phyloP scores from a whole-genome alignment of 225 moss, liverwort and hornwort genomes.

The Bryoerythrophyllum caledonicum region DNA sequence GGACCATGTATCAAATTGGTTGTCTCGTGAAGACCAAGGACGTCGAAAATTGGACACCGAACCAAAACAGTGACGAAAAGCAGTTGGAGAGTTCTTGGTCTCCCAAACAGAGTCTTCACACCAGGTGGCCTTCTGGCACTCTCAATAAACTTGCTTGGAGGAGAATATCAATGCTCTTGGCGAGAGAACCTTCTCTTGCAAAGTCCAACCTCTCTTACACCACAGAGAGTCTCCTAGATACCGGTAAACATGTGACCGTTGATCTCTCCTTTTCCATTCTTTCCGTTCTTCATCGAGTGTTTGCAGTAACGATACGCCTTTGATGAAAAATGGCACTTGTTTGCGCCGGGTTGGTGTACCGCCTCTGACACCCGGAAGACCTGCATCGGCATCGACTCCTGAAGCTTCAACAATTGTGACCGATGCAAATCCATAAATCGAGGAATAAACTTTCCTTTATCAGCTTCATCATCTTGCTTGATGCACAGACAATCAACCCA shows the following conservation, averaged over 20 bases:
- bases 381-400: not conserved
- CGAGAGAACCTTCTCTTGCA: not conserved
- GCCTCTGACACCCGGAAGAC: slow-evolving; percentile 9
- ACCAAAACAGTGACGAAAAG: not conserved
- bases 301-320: not conserved
- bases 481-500: slow-evolving; percentile 1
- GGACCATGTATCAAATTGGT: not conserved
- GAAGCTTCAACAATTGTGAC: not conserved
- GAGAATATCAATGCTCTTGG: not conserved
- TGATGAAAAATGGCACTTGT: slow-evolving; percentile 4
- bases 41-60: not conserved
- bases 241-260: not conserved
- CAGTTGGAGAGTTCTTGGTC: not conserved
- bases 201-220: not conserved
- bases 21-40: not conserved
- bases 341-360: not conserved
- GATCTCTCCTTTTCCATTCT: not conserved
- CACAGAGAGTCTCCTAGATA: not conserved
- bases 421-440: slow-evolving; percentile 1
- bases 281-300: not conserved
- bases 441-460: not conserved
- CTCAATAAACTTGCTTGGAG: not conserved
- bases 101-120: not conserved
- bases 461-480: slow-evolving; percentile 1
- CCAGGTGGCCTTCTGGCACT: not conserved